Conservation (phyloP, 176 grass and related monocot genomes). For the Carex myosuroides region DNA sequence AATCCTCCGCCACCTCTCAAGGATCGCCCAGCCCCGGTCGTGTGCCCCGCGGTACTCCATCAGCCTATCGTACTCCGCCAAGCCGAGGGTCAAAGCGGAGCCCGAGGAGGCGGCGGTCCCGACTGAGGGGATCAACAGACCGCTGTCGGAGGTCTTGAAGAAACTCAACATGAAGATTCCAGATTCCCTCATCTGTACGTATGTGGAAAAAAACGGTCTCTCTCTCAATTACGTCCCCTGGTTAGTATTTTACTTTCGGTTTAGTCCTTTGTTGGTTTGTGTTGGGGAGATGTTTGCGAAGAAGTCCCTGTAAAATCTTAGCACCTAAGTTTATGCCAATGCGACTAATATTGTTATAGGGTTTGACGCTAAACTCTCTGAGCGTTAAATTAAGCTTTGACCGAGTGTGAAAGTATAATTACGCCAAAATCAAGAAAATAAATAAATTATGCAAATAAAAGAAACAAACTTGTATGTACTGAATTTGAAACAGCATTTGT, state of each 20-base stretch:
- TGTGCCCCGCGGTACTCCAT: slow-evolving; percentile 14
- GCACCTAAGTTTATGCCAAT: neutral
- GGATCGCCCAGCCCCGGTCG: neutral
- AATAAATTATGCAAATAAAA: neutral
- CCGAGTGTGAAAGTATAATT: neutral
- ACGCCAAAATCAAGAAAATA: neutral
- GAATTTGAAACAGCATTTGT: neutral
- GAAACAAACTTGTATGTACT: neutral
- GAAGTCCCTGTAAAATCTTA: neutral
- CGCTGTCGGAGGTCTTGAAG: slow-evolving; percentile 67
- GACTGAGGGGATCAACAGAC: slow-evolving; percentile 68
- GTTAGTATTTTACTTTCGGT: slow-evolving; percentile 22
- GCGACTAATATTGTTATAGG: neutral
- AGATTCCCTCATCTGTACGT: slow-evolving; percentile 61
- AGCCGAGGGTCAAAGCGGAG: slow-evolving; percentile 34
- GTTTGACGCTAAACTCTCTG: too few species aligned
- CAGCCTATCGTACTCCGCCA: slow-evolving; percentile 35
- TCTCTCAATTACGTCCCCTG: slow-evolving; percentile 80
- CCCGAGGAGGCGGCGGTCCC: slow-evolving; percentile 33
- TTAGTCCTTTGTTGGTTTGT: neutral
- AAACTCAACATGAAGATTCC: slow-evolving; percentile 77
- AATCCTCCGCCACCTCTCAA: slow-evolving; percentile 26
- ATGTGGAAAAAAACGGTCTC: slow-evolving; percentile 51
- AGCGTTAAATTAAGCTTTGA: neutral
- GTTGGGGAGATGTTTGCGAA: neutral